Conservation (phyloP, 2,329 filamentous ascomycete genomes). For the Colletotrichum sp. region DNA sequence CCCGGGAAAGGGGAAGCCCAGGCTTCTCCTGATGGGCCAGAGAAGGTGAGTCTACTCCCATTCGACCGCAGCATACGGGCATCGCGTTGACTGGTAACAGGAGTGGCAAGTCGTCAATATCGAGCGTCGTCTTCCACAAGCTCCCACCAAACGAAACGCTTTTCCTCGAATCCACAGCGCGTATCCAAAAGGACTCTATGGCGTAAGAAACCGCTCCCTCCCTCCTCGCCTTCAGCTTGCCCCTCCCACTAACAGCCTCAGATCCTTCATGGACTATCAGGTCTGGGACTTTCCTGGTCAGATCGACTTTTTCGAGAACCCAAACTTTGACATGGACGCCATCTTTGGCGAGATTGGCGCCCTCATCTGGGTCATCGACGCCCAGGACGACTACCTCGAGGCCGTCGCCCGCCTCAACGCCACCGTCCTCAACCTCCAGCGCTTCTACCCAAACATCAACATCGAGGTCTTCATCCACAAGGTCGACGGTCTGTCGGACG, state of each 20-base stretch:
- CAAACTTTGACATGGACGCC: slow-evolving; percentile 86
- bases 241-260: slow-evolving; percentile 38
- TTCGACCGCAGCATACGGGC: background rate
- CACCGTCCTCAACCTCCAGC: slow-evolving; percentile 88
- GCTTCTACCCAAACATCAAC: slow-evolving; percentile 90
- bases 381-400: slow-evolving; percentile 96
- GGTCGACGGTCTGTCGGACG: slow-evolving; percentile 95
- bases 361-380: slow-evolving; percentile 97
- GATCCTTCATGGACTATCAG: slow-evolving; percentile 99
- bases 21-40: slow-evolving; percentile 93
- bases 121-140: slow-evolving; percentile 99
- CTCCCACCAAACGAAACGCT: slow-evolving; percentile 94
- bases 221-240: background rate
- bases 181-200: slow-evolving; percentile 94
- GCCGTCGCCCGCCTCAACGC: slow-evolving; percentile 85
- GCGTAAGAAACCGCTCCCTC: slow-evolving; percentile 64
- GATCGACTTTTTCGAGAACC: slow-evolving; percentile 86
- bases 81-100: slow-evolving; percentile 48
- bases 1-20: slow-evolving; percentile 73
- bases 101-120: slow-evolving; percentile 98
- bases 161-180: slow-evolving; percentile 92
- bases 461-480: slow-evolving; percentile 99
- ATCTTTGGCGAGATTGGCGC: slow-evolving; percentile 96
- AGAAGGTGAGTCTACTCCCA: slow-evolving; percentile 68
- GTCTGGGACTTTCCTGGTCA: slow-evolving; percentile 98